Base-by-base conservation (phyloP, 129 eudicot species). In the Centaurea solstitialis region DNA sequence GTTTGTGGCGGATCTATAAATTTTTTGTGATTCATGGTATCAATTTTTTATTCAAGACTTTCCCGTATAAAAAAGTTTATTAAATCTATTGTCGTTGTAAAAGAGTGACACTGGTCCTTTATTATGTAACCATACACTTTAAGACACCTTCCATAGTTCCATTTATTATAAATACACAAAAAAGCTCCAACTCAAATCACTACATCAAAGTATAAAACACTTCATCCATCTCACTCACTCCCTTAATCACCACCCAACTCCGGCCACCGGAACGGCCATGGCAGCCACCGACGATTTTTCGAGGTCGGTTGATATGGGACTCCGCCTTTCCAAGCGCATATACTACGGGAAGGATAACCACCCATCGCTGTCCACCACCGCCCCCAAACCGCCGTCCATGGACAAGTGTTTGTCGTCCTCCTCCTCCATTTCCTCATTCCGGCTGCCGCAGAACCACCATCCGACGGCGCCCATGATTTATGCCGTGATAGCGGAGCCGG, bases 391-490 rank as follows among this genome's bases (percentile, higher is more conserved):
- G 21, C 75, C 85, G 72, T 83, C 86, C 1, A 82, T 84, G 75
- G 92, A 90, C 61, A 83, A 81, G 81, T 78, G 90, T 17, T 45
- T 75, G 76, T 83, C 79, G 67, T 74, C 79, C 72, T 81, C 86
- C 17, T 76, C 83, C 61, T 47, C 85, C 50, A 81, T 77, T 45
- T 72, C 93, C 4, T 77, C 86, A 20, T 17, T 41, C 70, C 78
- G 74, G 47, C 4, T 41, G 8, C 79, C 86, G 35, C 82, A 77
- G 24, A 77, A 83, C 18, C 79, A 83, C 8, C 79, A 72, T 71
- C 97, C 99, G 1, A 88, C 94, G 24, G 89, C 90, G 26, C 92
- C 91, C 12, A 96, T 87, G 93, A 96, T 73, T 75, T 96, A 96
- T 62, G 99, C 98, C 50, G 93, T 89, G 80, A 82, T 96, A 22